Base-by-base conservation (phyloP, 129 eudicot species). In the Flaveria trinervia region DNA sequence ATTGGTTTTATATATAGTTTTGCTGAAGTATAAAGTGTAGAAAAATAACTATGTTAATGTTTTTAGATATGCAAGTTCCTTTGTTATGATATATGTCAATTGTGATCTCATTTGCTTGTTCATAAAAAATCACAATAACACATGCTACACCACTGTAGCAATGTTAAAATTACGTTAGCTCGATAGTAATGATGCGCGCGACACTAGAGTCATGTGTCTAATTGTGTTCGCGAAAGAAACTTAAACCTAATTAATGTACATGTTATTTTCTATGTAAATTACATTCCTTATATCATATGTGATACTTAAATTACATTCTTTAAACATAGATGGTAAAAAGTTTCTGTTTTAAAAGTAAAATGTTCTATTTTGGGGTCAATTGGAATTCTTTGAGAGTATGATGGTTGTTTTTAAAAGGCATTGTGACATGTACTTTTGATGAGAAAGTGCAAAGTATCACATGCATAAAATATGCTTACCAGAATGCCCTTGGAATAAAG, bases 401-500 rank as follows among this genome's bases (percentile, higher is more conserved):
- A 49, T 45, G 71, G 71, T 65, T 64, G 70, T 62, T 46, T 64
- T 62, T 12, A 56, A 75, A 48, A 12, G 72, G 8, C 50, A 64
- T 46, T 65, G 60, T 65, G 72, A 75, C 51, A 13, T 76, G 73
- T 33, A 46, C 75, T 18, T 67, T 73, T 78, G 69, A 54, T 73
- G 15, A 70, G 25, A 74, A 73, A 74, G 76, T 65, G 79, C 14
- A 45, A 80, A 74, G 65, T 43, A 25, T 80, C 80, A 74, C 80
- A 68, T 74, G 75, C 52, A 49, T 12, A 80, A 80, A 55, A 74
- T 64, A 64, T 80, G 80, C 79, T 74, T 43, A 73, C 70, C 65
- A 60, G 71, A 60, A 70, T 46, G 49, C 77, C 55, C 61, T 80
- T 17, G 52, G 30, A 68, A 80, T 80, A 80, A 80, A 74, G 80